phyloP scores from a whole-genome alignment of 768 basidiomycete genomes.

The Omphalotus guepiniiformis region DNA sequence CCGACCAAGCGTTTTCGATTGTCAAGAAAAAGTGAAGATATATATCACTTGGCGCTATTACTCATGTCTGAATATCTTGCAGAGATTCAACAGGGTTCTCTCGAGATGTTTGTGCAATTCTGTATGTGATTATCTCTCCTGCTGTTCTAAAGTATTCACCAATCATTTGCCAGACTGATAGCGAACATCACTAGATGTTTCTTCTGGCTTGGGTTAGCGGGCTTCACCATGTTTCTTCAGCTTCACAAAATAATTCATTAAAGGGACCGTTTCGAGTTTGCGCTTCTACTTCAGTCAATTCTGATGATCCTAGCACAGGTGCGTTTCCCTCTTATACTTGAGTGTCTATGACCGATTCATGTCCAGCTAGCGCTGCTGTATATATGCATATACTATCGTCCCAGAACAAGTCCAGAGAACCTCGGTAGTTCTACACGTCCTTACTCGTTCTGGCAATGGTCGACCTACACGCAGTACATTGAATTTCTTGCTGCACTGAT shows the following conservation, averaged over 20 bases:
- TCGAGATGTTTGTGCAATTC: slow-evolving; percentile 79
- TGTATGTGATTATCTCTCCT: slow-evolving; percentile 39
- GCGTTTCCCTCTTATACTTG: slow-evolving; percentile 18
- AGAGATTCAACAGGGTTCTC: slow-evolving; percentile 88
- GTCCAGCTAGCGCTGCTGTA: slow-evolving; percentile 70
- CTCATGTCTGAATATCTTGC: slow-evolving; percentile 3
- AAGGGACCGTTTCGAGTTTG: slow-evolving; percentile 66
- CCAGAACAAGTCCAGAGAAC: slow-evolving; percentile 54
- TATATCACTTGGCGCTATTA: slow-evolving; percentile 1
- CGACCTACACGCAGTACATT: slow-evolving; percentile 69
- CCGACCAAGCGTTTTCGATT: slow-evolving; percentile 80
- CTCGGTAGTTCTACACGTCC: slow-evolving; percentile 59
- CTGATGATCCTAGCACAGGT: slow-evolving; percentile 86
- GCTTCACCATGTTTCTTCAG: not conserved
- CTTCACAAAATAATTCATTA: slow-evolving; percentile 4
- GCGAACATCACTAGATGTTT: slow-evolving; percentile 88
- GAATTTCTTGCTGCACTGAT: slow-evolving; percentile 80
- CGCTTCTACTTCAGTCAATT: slow-evolving; percentile 76
- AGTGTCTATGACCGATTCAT: slow-evolving; percentile 9
- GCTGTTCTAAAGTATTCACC: not conserved
- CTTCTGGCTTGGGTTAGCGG: slow-evolving; percentile 74
- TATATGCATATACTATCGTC: slow-evolving; percentile 75
- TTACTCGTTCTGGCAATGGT: slow-evolving; percentile 85
- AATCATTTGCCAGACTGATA: slow-evolving; percentile 44
- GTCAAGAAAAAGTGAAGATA: slow-evolving; percentile 62